A percentile compares a stretch with the other conserved stretches of the same genome.
Conservation (phyloP, 2,329 filamentous ascomycete species). For the Fusarium verrucosum region DNA sequence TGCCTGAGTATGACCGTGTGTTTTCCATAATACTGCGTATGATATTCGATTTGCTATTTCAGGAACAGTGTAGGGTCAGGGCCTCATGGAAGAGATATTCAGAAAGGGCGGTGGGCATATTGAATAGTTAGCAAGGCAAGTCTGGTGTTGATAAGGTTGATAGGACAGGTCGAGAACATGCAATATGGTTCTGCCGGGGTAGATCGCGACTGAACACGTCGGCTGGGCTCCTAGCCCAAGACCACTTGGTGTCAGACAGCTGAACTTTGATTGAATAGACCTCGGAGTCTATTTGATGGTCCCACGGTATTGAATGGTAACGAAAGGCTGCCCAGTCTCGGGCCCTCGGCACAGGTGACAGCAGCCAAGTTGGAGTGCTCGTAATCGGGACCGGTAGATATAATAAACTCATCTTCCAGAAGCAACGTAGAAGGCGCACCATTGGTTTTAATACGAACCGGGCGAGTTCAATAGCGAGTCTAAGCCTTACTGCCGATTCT, state of each 20-base stretch:
- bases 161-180: background rate
- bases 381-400: background rate
- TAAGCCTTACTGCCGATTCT: background rate
- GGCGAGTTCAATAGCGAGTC: background rate
- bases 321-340: background rate
- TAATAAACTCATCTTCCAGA: background rate
- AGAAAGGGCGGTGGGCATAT: background rate
- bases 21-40: background rate
- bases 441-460: background rate
- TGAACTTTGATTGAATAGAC: too few relatives aligned
- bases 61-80: constrained; percentile 2
- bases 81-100: constrained; percentile 4
- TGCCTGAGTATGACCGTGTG: background rate
- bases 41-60: constrained; percentile 1
- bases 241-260: background rate
- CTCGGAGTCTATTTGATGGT: background rate
- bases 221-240: too few relatives aligned
- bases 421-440: background rate
- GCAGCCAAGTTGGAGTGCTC: background rate
- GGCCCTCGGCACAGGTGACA: background rate
- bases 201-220: too few relatives aligned
- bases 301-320: background rate
- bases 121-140: background rate
- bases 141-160: background rate
- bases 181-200: too few relatives aligned